These are phyloP conservation scores for Aspergillus awamori DNA, from an alignment of 2,329 filamentous ascomycete species.

Conservation along the genomic window DNA sequence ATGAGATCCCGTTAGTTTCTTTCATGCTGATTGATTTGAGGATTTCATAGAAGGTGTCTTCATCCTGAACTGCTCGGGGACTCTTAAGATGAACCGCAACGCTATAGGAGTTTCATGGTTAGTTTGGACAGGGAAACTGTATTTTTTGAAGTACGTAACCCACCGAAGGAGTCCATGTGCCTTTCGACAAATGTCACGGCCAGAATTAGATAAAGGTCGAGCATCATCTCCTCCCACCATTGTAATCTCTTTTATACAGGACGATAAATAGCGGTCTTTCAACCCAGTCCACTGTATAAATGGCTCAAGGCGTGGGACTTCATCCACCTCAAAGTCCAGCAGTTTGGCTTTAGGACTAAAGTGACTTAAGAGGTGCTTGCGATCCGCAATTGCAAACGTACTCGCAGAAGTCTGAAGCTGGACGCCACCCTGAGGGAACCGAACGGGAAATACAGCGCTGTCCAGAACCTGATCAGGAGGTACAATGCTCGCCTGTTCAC, in stretches of 20 bases:
- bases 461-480: neutral
- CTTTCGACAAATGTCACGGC: constrained; percentile 11
- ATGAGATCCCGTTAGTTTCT: constrained; percentile 17
- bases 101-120: neutral
- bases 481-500: neutral
- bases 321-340: constrained; percentile 13
- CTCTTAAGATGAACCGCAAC: constrained; percentile 14
- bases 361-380: constrained; percentile 11
- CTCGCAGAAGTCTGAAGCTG: constrained; percentile 4
- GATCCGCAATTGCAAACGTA: constrained; percentile 15
- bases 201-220: neutral
- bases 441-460: constrained; percentile 13
- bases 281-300: constrained; percentile 14
- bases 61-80: constrained; percentile 5
- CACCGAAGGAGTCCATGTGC: constrained; percentile 17
- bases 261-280: constrained; percentile 13
- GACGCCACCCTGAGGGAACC: constrained; percentile 6
- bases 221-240: constrained; percentile 3
- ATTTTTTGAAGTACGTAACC: neutral
- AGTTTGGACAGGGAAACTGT: neutral
- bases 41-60: constrained; percentile 10
- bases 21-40: constrained; percentile 9
- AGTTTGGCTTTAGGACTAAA: constrained; percentile 11
- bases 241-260: constrained; percentile 17
- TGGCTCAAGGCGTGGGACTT: constrained; percentile 11